phyloP scores from a whole-genome alignment of 2,329 filamentous ascomycete species.

The Pseudopyricularia javanii region DNA sequence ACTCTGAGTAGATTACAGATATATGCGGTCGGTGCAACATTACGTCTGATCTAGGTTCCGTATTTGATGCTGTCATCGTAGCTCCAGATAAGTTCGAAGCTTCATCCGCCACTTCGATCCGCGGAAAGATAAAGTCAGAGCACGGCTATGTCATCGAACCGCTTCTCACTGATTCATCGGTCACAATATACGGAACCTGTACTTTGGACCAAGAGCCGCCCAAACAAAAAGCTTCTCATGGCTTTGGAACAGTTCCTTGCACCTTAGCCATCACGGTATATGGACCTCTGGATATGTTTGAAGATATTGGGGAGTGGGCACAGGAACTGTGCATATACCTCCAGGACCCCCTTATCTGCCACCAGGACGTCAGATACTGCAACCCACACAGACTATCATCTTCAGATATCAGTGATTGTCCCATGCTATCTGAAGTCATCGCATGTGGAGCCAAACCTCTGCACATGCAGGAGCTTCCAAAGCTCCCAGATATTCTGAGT shows the following conservation, averaged over 20 bases:
- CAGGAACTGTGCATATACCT: slow-evolving; percentile 18
- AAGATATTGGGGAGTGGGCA: slow-evolving; percentile 17
- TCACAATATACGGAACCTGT: slow-evolving; percentile 3
- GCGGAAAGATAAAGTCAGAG: slow-evolving; percentile 1
- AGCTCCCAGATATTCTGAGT: slow-evolving; percentile 12
- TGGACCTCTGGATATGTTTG: slow-evolving; percentile 13
- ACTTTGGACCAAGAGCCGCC: background rate
- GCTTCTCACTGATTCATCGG: slow-evolving; percentile 1
- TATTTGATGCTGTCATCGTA: background rate
- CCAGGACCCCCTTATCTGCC: slow-evolving; percentile 18
- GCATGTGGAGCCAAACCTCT: background rate
- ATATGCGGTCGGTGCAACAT: background rate
- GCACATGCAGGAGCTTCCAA: background rate
- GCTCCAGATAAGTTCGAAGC: background rate
- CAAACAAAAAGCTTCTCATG: background rate
- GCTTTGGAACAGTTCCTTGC: background rate
- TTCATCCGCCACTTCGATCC: background rate
- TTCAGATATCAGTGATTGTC: background rate
- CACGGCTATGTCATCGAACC: slow-evolving; percentile 2
- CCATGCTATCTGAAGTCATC: background rate
- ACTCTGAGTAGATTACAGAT: background rate
- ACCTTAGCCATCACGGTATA: slow-evolving; percentile 16
- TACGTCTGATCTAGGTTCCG: too few species aligned
- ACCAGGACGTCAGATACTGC: slow-evolving; percentile 16
- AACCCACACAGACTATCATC: slow-evolving; percentile 20